Conservation (phyloP, 257 asterid genomes). For the Forsythia viridissima region DNA sequence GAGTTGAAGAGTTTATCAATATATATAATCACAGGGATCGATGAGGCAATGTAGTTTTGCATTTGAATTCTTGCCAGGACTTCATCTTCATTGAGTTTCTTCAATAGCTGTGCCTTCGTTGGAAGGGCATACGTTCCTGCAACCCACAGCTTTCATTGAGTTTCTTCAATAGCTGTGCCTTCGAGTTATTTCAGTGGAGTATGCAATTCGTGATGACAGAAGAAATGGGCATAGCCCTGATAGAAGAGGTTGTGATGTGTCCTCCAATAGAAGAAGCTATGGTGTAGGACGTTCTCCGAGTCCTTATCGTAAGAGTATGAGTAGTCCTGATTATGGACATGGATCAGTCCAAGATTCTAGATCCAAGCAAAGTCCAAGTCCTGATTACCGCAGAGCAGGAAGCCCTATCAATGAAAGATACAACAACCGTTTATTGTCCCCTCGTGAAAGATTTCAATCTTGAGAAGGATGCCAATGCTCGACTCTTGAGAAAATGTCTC, state of each 20-base stretch:
- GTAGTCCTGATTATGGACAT: conserved; percentile 93
- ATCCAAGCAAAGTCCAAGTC: conserved; percentile 56
- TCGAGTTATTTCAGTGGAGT: conserved; percentile 84
- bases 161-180: too few species aligned
- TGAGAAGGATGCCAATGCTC: conserved; percentile 30
- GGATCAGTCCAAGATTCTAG: conserved; percentile 70
- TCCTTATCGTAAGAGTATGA: conserved; percentile 74
- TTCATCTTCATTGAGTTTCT: too few species aligned
- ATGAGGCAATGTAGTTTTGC: conserved; percentile 62
- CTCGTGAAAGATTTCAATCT: conserved; percentile 65
- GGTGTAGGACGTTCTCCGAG: conserved; percentile 77
- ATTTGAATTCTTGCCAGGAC: conserved; percentile 55
- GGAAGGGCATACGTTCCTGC: too few species aligned
- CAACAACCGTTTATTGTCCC: conserved; percentile 59
- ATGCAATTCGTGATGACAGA: conserved; percentile 71
- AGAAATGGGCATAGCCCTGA: conserved; percentile 78
- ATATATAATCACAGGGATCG: conserved; percentile 50
- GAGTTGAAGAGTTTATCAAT: conserved; percentile 69
- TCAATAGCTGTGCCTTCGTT: too few species aligned
- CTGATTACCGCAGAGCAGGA: conserved; percentile 56
- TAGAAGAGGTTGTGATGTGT: conserved; percentile 69
- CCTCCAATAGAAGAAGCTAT: conserved; percentile 60
- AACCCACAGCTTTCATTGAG: too few species aligned
- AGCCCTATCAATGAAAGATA: conserved; percentile 63
- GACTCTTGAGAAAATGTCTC: conserved; percentile 31